Conservation (phyloP, 1,284 basidiomycete species). For the Ceratobasidium sp. region DNA sequence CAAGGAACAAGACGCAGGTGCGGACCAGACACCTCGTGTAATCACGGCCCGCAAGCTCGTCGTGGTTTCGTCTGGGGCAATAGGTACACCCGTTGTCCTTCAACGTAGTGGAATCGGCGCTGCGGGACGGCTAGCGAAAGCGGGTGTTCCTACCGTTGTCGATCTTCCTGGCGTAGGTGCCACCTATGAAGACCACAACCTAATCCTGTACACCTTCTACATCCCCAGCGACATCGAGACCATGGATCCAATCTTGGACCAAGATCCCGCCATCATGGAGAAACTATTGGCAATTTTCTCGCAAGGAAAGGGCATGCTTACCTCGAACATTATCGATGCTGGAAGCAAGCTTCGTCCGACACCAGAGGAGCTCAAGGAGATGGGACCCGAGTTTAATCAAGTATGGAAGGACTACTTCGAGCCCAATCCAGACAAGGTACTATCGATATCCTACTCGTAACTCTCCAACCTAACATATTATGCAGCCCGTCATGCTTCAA, state of each 20-base stretch:
- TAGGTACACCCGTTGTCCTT: conserved; percentile 65
- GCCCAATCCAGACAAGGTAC: conserved; percentile 36
- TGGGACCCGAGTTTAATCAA: conserved; percentile 16
- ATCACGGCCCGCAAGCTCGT: conserved; percentile 43
- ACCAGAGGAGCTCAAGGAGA: conserved; percentile 27
- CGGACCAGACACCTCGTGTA: conserved; percentile 25
- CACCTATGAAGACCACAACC: conserved; percentile 62
- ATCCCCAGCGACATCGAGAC: conserved; percentile 22
- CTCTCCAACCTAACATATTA: neutral
- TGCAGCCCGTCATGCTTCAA: conserved; percentile 42
- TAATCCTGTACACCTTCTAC: conserved; percentile 18
- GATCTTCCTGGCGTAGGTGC: conserved; percentile 71
- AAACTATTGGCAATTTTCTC: neutral
- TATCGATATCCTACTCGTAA: neutral
- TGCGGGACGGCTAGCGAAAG: conserved; percentile 58
- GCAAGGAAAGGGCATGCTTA: conserved; percentile 25
- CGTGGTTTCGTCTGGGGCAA: conserved; percentile 33
- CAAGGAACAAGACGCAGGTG: conserved; percentile 17
- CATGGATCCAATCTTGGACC: conserved; percentile 35
- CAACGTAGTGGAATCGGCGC: conserved; percentile 68
- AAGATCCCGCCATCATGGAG: conserved; percentile 32
- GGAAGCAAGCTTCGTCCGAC: conserved; percentile 42
- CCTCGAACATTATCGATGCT: conserved; percentile 29
- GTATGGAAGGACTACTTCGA: conserved; percentile 39
- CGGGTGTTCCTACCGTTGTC: conserved; percentile 60